phyloP scores from a whole-genome alignment of 352 stramenopile species.

The Globisporangium emineosum region DNA sequence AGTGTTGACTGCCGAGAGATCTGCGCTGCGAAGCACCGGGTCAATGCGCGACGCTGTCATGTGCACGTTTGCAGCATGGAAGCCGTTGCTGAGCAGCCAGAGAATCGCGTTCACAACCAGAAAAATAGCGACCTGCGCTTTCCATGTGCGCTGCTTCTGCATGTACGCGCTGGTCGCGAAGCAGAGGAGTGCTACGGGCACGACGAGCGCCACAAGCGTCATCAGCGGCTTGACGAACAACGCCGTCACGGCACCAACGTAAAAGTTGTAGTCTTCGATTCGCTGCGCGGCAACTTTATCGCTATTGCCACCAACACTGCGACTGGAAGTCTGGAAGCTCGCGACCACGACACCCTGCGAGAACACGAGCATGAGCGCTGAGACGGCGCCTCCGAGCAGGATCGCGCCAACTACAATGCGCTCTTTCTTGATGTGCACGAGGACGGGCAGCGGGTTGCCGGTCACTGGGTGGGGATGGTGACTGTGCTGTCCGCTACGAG shows the following conservation, averaged over 20 bases:
- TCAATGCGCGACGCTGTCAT: conserved; percentile 23
- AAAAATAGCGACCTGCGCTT: conserved; percentile 24
- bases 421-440: conserved; percentile 37
- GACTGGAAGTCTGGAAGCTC: conserved; percentile 20
- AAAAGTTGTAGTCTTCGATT: conserved; percentile 36
- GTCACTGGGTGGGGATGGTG: background rate
- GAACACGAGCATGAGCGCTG: conserved; percentile 31
- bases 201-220: conserved; percentile 36
- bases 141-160: conserved; percentile 27
- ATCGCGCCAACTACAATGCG: conserved; percentile 33
- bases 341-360: conserved; percentile 34
- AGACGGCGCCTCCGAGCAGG: conserved; percentile 16
- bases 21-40: conserved; percentile 25
- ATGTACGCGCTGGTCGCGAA: conserved; percentile 54
- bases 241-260: conserved; percentile 31
- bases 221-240: conserved; percentile 48
- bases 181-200: conserved; percentile 51
- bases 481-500: background rate
- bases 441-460: conserved; percentile 35
- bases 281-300: background rate
- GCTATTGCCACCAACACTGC: background rate
- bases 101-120: conserved; percentile 38
- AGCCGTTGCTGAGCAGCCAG: conserved; percentile 66
- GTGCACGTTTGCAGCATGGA: conserved; percentile 53
- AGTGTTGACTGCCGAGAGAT: conserved; percentile 17